These are phyloP conservation scores for Cercospora brassicicola DNA, from an alignment of 2,329 filamentous ascomycete species.

Conservation along the genomic window DNA sequence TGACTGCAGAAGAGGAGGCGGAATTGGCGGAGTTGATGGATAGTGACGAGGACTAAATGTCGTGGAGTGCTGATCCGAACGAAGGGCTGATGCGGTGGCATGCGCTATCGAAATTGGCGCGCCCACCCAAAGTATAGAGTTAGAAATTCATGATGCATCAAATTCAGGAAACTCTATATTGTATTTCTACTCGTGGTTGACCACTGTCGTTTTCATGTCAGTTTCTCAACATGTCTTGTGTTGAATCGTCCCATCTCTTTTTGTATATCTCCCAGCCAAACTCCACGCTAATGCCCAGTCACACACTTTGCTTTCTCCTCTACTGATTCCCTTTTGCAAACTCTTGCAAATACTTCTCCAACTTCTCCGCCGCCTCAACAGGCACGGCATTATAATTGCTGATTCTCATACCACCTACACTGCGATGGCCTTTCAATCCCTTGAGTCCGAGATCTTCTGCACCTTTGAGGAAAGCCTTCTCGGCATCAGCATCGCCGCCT, in stretches of 20 bases:
- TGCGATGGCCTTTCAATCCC: conserved; percentile 85
- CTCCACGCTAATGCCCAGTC: conserved; percentile 13
- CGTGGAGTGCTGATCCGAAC: neutral
- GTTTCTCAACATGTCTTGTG: neutral
- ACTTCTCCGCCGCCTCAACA: conserved; percentile 64
- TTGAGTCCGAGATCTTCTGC: conserved; percentile 67
- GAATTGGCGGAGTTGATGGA: conserved; percentile 91
- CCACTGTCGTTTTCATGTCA: neutral
- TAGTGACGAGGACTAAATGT: conserved; percentile 55
- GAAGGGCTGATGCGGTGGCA: neutral
- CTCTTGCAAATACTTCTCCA: conserved; percentile 64
- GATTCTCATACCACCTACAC: conserved; percentile 79
- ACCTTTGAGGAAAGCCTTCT: conserved; percentile 77
- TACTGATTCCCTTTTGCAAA: conserved; percentile 46
- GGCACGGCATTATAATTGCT: conserved; percentile 88
- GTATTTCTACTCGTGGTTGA: neutral
- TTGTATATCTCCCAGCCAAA: neutral
- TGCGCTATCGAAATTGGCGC: too few relatives aligned
- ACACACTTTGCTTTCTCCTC: neutral
- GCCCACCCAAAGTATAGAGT: neutral
- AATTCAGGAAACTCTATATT: neutral
- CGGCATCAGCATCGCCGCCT: conserved; percentile 55
- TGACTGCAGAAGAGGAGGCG: conserved; percentile 89
- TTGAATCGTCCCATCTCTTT: conserved; percentile 8
- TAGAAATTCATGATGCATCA: neutral